Base-by-base conservation (phyloP, 768 basidiomycete species). In the Calocybe cyanea region DNA sequence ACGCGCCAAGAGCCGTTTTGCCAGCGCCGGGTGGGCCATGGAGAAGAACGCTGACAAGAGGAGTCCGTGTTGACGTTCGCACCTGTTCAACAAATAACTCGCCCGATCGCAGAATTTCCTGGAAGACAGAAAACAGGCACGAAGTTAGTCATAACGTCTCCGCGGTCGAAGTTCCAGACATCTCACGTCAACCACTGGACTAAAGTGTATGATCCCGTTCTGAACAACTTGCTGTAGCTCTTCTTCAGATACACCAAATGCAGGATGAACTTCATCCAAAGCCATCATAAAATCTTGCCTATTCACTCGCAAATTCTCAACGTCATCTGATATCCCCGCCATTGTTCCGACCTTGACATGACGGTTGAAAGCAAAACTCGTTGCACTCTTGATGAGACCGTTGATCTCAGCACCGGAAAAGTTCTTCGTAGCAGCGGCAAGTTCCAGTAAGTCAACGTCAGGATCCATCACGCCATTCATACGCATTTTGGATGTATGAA, bases 301-400 rank as follows among this genome's bases (percentile, higher is more conserved):
- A 51, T 89, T 89, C 28, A 99, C 94, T 49, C 90, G 76, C 62
- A 99, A 70, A 55, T 93, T 85, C 65, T 96, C 94, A 41, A 98
- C 83, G 62, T 99, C 93, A 56, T 96, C 89, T 14, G 91, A 92
- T 46, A 98, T 90, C 7, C 92, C 96, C 1, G 96, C 96, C 72
- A 96, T 85, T 4, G 94, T 96, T 13, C 96, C 96, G 48, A 97
- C 86, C 70, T 97, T 97, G 57, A 98, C 92, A 62, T 99, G 96
- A 32, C 96, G 75, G 57, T 89, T 94, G 71, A 99, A 95, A 17
- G 96, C 95, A 59, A 95, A 99, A 81, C 87, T 92, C 1, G 95
- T 93, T 24, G 96, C 96, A 59, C 92, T 96, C 77, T 97, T 98
- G 66, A 98, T 87, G 36, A 99, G 70, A 56, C 96, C 96, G 44